phyloP scores from a whole-genome alignment of 2,329 filamentous ascomycete species.

The Phialocephala subalpina region DNA sequence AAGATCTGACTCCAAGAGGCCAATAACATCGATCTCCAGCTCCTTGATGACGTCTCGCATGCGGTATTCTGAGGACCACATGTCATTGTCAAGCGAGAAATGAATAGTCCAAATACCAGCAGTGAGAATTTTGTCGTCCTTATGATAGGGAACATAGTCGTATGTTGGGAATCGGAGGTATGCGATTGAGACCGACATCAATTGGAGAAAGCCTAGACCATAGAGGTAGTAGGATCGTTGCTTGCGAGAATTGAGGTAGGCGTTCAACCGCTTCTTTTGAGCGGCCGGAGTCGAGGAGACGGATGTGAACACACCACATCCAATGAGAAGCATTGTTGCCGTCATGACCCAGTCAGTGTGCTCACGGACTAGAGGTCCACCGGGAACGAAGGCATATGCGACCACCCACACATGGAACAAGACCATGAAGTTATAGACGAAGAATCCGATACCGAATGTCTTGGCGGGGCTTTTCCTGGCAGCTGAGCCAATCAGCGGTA shows the following conservation, averaged over 20 bases:
- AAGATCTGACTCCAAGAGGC: slow-evolving; percentile 90
- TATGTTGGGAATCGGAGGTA: slow-evolving; percentile 93
- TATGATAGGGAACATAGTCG: slow-evolving; percentile 90
- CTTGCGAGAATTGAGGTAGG: slow-evolving; percentile 54
- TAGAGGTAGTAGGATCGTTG: slow-evolving; percentile 73
- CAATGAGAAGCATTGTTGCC: slow-evolving; percentile 83
- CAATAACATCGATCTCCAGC: slow-evolving; percentile 95
- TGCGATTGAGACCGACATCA: slow-evolving; percentile 80
- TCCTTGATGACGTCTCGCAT: slow-evolving; percentile 93
- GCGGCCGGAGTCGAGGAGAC: slow-evolving; percentile 51
- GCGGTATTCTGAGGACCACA: slow-evolving; percentile 96
- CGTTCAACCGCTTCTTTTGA: slow-evolving; percentile 40
- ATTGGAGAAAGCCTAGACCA: slow-evolving; percentile 77
- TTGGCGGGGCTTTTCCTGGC: slow-evolving; percentile 78
- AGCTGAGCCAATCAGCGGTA: slow-evolving; percentile 78
- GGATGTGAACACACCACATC: slow-evolving; percentile 82
- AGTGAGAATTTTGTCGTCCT: slow-evolving; percentile 85
- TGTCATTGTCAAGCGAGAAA: slow-evolving; percentile 96
- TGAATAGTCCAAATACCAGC: slow-evolving; percentile 99
- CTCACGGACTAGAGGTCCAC: slow-evolving; percentile 89
- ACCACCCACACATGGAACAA: slow-evolving; percentile 99
- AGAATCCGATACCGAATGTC: slow-evolving; percentile 88
- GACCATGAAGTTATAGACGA: slow-evolving; percentile 92
- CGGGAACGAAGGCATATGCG: slow-evolving; percentile 96
- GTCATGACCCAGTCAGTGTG: slow-evolving; percentile 97